Conservation (phyloP, 202 grass and related monocot species). For the Musa balbisiana region DNA sequence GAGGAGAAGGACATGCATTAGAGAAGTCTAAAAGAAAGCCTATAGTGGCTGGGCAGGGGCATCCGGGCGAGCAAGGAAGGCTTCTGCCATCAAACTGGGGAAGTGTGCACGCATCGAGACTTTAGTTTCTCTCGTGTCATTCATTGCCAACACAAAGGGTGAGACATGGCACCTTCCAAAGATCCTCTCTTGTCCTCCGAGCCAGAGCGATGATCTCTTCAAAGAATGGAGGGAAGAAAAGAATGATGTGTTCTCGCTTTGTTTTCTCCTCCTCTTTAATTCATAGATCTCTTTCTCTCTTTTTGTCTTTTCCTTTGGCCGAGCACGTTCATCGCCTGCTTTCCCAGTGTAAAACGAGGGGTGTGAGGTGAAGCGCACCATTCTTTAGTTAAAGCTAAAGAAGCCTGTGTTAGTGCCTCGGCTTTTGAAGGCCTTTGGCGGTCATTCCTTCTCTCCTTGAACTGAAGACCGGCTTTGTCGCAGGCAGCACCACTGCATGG, state of each 20-base stretch:
- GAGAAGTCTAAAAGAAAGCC: too few relatives aligned
- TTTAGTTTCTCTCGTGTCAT: constrained; percentile 16
- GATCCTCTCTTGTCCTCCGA: constrained; percentile 46
- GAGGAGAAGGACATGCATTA: neutral
- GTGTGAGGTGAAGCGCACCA: constrained; percentile 7
- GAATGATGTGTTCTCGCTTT: neutral
- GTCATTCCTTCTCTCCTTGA: neutral
- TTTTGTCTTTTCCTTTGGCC: constrained; percentile 36
- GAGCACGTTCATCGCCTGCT: constrained; percentile 15
- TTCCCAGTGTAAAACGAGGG: constrained; percentile 14
- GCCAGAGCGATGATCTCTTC: constrained; percentile 11
- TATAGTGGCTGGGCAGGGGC: too few relatives aligned
- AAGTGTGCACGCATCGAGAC: constrained; percentile 25
- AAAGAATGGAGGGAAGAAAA: neutral
- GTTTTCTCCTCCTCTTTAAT: constrained; percentile 9
- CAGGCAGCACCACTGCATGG: neutral
- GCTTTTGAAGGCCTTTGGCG: neutral
- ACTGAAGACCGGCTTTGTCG: neutral
- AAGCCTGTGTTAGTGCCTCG: neutral
- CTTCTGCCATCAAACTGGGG: constrained; percentile 36
- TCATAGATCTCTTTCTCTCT: constrained; percentile 25
- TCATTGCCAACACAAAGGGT: constrained; percentile 4
- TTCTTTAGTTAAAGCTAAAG: constrained; percentile 23
- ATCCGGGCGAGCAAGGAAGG: neutral
- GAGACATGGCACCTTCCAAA: constrained; percentile 49